phyloP scores from a whole-genome alignment of 495 filamentous ascomycete genomes.

The Pyrenula massariospora region DNA sequence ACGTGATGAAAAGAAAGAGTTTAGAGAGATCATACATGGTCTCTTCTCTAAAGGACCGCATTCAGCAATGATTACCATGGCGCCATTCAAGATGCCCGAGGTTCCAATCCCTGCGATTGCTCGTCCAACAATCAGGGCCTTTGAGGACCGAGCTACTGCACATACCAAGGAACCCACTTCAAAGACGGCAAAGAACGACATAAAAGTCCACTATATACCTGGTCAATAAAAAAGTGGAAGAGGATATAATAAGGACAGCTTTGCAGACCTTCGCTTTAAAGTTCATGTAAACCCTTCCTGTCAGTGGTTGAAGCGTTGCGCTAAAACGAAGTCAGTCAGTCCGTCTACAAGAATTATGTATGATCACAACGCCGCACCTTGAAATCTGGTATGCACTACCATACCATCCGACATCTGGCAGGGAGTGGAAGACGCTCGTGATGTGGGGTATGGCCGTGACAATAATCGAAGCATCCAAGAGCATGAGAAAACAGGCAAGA shows the following conservation, averaged over 20 bases:
- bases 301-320: constrained; percentile 30
- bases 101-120: constrained; percentile 30
- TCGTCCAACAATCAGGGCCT: constrained; percentile 32
- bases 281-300: constrained; percentile 33
- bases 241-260: neutral
- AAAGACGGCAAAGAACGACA: constrained; percentile 26
- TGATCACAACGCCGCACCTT: too few relatives aligned
- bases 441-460: constrained; percentile 33
- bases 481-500: constrained; percentile 30
- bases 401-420: constrained; percentile 34
- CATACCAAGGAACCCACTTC: constrained; percentile 32
- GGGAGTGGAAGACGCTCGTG: constrained; percentile 28
- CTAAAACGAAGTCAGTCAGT: constrained; percentile 11
- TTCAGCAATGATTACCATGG: constrained; percentile 35
- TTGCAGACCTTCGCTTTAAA: constrained; percentile 26
- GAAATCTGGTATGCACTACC: constrained; percentile 31
- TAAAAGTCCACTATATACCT: constrained; percentile 17
- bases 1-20: constrained; percentile 3
- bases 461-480: constrained; percentile 40
- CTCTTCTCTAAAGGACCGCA: constrained; percentile 31
- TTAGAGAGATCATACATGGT: constrained; percentile 14
- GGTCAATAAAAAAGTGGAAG: too few relatives aligned
- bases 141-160: constrained; percentile 26
- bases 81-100: constrained; percentile 38
- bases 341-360: too few relatives aligned